Evolutionary conservation across 2,329 filamentous ascomycete species (phyloP).

Genomic region (Anthostomella pinea): DNA sequence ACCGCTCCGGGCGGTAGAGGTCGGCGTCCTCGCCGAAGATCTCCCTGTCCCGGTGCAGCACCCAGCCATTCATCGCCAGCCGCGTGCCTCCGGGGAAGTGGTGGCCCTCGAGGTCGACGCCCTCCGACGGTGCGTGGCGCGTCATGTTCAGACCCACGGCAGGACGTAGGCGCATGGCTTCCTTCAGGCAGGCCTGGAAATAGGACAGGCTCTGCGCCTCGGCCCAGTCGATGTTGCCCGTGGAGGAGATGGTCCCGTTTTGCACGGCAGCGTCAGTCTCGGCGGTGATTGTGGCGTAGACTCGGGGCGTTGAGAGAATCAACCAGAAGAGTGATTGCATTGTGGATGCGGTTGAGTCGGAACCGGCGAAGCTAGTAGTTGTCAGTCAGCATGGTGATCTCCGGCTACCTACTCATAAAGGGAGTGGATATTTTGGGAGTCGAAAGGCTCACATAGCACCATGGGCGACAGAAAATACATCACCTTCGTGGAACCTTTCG

Average conservation of each 20-base stretch:
- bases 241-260: conserved; percentile 31
- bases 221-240: conserved; percentile 45
- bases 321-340: conserved; percentile 57
- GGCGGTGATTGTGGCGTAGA: conserved; percentile 38
- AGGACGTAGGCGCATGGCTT: conserved; percentile 54
- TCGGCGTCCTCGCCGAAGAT: conserved; percentile 53
- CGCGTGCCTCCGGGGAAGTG: conserved; percentile 51
- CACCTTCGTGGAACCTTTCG: conserved; percentile 45
- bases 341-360: conserved; percentile 58
- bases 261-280: conserved; percentile 45
- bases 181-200: conserved; percentile 56
- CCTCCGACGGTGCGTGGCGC: conserved; percentile 47
- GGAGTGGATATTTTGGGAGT: neutral
- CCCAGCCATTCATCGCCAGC: conserved; percentile 54
- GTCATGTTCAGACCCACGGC: conserved; percentile 56
- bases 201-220: conserved; percentile 50
- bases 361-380: conserved; percentile 51
- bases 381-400: too few relatives aligned
- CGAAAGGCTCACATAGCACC: conserved; percentile 49
- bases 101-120: conserved; percentile 49
- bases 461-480: conserved; percentile 56
- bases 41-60: conserved; percentile 45
- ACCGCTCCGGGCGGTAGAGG: conserved; percentile 52
- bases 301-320: conserved; percentile 41
- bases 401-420: too few relatives aligned